phyloP scores from a whole-genome alignment of 2,329 filamentous ascomycete genomes.

The Canariomyces notabilis region DNA sequence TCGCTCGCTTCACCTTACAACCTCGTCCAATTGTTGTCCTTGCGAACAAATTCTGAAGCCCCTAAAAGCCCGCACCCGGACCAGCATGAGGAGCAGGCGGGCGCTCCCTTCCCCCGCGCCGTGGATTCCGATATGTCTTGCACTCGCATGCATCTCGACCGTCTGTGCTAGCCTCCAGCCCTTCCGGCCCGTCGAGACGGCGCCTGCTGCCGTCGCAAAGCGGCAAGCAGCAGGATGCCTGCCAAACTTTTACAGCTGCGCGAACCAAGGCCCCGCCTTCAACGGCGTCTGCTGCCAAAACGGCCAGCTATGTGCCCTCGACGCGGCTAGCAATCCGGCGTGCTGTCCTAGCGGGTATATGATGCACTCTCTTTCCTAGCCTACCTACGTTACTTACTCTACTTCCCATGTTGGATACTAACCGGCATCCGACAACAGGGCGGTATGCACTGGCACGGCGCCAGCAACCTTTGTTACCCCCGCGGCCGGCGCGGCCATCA shows the following conservation, averaged over 20 bases:
- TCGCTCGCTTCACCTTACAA: too few species aligned
- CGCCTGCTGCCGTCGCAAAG: conserved; percentile 20
- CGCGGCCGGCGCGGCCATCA: conserved; percentile 31
- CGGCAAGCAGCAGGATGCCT: conserved; percentile 42
- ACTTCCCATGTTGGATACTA: conserved; percentile 2
- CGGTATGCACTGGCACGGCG: conserved; percentile 53
- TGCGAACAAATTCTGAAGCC: not conserved
- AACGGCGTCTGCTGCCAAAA: conserved; percentile 46
- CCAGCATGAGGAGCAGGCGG: conserved; percentile 10
- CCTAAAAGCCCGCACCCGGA: not conserved
- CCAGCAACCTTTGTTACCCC: conserved; percentile 33
- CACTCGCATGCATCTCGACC: conserved; percentile 14
- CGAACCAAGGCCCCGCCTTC: conserved; percentile 43
- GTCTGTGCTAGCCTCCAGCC: conserved; percentile 24
- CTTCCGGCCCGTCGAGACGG: conserved; percentile 29
- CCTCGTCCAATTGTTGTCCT: not conserved
- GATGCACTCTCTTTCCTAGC: not conserved
- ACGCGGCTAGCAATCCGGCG: conserved; percentile 44
- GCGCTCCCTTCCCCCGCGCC: not conserved
- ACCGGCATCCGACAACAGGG: conserved; percentile 34
- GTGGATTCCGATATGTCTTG: conserved; percentile 8
- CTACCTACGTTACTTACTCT: not conserved
- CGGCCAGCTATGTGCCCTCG: conserved; percentile 47
- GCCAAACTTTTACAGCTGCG: conserved; percentile 47
- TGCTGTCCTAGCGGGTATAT: conserved; percentile 50